Evolutionary conservation across 2,329 filamentous ascomycete species (phyloP), one percentile per base, ranked within the genome.

Genomic region (Ceratocystiopsis minuta): DNA sequence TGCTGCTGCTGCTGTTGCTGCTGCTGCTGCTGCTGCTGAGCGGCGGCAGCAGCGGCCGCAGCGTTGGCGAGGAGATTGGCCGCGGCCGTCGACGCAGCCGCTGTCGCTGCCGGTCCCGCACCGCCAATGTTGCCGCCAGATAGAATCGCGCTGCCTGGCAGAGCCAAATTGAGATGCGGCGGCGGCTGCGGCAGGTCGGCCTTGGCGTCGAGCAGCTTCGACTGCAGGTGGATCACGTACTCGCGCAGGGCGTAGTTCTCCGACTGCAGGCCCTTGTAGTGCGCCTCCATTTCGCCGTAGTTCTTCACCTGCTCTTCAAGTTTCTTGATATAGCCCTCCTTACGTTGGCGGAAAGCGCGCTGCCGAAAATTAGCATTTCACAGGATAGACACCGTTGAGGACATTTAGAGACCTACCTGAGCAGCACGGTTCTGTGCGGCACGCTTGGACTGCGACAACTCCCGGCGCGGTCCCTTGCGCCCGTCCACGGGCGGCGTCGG

Each of bases 281-380:
- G 75, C 48, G 81, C 72, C 50, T 86, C 81, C 60, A 94, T 73
- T 16, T 75, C 70, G 51, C 75, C 70, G 50, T 76, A 82, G 28
- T 90, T 83, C 53, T 84, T 78, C 40, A 95, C 85, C 57, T 96
- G 84, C 56, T 90, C 81, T 61, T 98, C 90, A 7, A 98, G 72
- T 58, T 93, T 92, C 66, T 93, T 93, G 60, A 98, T 98, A 59
- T 98, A 95, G 37, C 84, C 83, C 61, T 98, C 90, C 58, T 98
- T 98, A 48, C 90, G 81, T 63, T 96, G 87, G 36, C 90, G 83
- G 62, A 98, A 98, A 36, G 90, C 90, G 57, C 90, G 77, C 88
- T 98, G 53, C 49, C 24, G 9, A 28, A 2, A 10, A 10, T 28
- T 28, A 28, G 24, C 24, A 28, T 28, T 33, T 14, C 20, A 5